Conservation (phyloP, 1,284 basidiomycete species). For the Irpex rosettiformis region DNA sequence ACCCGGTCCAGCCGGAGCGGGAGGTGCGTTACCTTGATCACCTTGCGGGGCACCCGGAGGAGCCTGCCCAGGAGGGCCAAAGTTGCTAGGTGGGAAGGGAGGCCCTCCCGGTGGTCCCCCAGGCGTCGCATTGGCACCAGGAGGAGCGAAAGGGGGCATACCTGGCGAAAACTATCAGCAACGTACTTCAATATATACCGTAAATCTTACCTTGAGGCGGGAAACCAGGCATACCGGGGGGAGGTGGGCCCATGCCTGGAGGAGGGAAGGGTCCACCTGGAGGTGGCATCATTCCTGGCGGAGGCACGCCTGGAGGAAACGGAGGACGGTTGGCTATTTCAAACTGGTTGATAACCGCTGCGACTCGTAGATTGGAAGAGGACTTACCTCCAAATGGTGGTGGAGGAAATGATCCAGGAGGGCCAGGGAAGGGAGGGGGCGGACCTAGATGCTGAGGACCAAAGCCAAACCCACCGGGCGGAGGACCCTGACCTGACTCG, state of each 20-base stretch:
- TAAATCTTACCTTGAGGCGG: constrained; percentile 22
- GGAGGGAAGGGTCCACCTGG: constrained; percentile 36
- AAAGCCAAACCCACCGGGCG: constrained; percentile 79
- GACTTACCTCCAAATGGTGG: constrained; percentile 43
- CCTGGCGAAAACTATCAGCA: constrained; percentile 13
- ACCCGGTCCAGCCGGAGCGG: constrained; percentile 32
- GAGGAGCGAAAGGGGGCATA: constrained; percentile 61
- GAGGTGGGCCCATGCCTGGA: constrained; percentile 31
- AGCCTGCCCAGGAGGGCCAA: constrained; percentile 22
- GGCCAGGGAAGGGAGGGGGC: constrained; percentile 40
- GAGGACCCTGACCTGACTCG: constrained; percentile 80
- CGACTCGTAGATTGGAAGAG: not conserved
- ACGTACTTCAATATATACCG: not conserved
- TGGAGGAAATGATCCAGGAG: constrained; percentile 43
- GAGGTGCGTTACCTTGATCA: constrained; percentile 32
- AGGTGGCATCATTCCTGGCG: constrained; percentile 47
- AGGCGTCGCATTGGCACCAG: constrained; percentile 29
- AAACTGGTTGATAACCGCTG: not conserved
- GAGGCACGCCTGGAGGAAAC: constrained; percentile 52
- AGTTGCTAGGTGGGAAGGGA: constrained; percentile 44
- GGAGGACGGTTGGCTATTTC: constrained; percentile 53
- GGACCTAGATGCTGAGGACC: constrained; percentile 65
- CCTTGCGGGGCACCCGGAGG: constrained; percentile 21
- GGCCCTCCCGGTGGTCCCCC: constrained; percentile 31
- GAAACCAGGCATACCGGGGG: constrained; percentile 32